Base-by-base conservation (phyloP, 108 stramenopile genomes). In the Pseudonitzschia pungens region DNA sequence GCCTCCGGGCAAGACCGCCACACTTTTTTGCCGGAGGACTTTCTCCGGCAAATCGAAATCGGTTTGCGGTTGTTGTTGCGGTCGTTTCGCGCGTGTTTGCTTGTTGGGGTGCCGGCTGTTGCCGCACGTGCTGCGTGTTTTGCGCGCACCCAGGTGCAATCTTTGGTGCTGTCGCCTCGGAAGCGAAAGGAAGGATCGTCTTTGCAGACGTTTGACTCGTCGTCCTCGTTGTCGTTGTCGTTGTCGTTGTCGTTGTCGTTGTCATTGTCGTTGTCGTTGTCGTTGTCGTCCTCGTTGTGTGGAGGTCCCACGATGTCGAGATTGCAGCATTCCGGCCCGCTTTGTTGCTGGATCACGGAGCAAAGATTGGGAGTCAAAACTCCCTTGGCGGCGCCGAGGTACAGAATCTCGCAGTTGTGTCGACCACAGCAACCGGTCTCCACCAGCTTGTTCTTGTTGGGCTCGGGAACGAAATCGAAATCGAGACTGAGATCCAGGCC, bases 381-480 rank as follows among this genome's bases (percentile, higher is more conserved):
- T 50, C 66, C 66, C 21, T 67, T 15, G 3, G 66, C 18, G 14
- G 66, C 66, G 6, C 44, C 66, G 16, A 21, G 7, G 21, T 67
- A 67, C 11, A 67, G 45, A 8, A 44, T 48, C n/a, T 67, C 45
- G 44, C 66, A 67, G 24, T 20, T 67, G 11, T 48, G 24, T 0
- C 28, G 15, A 28, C 66, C 66, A 16, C 42, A 67, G 22, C 42
- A 67, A 50, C 66, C 66, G 14, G 66, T 67, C 21, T 48, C 28
- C 2, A 21, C 18, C 9, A 67, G 44, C 44, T 67, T 67, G n/a
- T 67, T 67, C 24, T 15, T 27, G 28, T 67, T 67, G 45, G 66
- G 66, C 29, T 67, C 44, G 8, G 66, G 66, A 44, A 67, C 36
- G 42, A 67, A 67, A 45, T 67, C 28, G 27, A 67, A 67, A 50